A percentile compares a stretch with the other conserved stretches of the same genome.
These are phyloP conservation scores for Chlamydomonas incerta DNA, from an alignment of 139 green algal genomes.

Conservation along the genomic window DNA sequence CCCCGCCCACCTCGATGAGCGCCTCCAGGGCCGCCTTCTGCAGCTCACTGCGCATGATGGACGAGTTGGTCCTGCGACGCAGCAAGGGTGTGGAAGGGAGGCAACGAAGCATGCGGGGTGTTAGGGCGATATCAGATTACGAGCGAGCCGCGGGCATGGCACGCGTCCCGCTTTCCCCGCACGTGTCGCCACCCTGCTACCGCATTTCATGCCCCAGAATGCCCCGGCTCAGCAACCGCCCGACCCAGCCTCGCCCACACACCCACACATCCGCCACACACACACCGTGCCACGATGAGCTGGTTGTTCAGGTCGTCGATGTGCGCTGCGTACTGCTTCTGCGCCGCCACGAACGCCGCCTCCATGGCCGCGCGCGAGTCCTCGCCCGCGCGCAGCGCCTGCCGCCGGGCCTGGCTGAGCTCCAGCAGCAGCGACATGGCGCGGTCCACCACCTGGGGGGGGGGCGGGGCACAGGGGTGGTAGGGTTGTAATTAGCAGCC, in stretches of 20 bases:
- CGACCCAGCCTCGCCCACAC: too few relatives aligned
- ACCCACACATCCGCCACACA: background rate
- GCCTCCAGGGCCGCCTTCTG: slow-evolving; percentile 53
- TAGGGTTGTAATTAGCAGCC: background rate
- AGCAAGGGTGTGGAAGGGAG: background rate
- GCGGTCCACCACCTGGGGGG: slow-evolving; percentile 46
- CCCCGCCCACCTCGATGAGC: slow-evolving; percentile 55
- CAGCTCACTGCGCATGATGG: slow-evolving; percentile 35
- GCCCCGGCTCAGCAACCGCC: too few relatives aligned
- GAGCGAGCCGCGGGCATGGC: background rate
- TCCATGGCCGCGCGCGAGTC: slow-evolving; percentile 45
- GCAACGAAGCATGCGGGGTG: background rate
- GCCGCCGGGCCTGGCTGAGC: slow-evolving; percentile 31
- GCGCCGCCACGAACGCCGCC: slow-evolving; percentile 28
- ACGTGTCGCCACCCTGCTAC: too few relatives aligned
- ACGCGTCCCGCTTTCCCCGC: too few relatives aligned
- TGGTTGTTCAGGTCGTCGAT: slow-evolving; percentile 55
- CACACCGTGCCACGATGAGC: slow-evolving; percentile 38
- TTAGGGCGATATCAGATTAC: too few relatives aligned
- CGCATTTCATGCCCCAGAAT: too few relatives aligned
- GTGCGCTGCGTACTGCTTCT: slow-evolving; percentile 47
- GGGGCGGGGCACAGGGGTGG: background rate
- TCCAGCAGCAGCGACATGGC: slow-evolving; percentile 53
- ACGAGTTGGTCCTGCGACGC: slow-evolving; percentile 37
- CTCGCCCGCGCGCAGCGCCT: slow-evolving; percentile 26